phyloP scores from a whole-genome alignment of 176 grass and related monocot genomes.

The Elaeis guineensis region DNA sequence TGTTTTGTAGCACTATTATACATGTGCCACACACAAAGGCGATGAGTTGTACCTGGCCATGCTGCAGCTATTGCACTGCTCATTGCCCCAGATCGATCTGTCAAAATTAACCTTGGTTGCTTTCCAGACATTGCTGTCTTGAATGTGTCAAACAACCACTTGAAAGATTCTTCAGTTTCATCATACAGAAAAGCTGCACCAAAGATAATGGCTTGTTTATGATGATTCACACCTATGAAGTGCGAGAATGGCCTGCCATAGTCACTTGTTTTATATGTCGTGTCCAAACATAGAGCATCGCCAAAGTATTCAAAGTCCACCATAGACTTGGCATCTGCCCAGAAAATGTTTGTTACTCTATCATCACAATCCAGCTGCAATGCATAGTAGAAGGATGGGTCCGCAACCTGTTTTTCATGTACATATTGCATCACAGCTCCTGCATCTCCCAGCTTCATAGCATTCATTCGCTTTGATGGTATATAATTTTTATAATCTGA shows the following conservation, averaged over 20 bases:
- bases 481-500: constrained; percentile 22
- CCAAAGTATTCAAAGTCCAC: constrained; percentile 33
- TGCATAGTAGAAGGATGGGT: constrained; percentile 37
- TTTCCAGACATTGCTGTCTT: constrained; percentile 28
- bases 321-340: constrained; percentile 34
- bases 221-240: constrained; percentile 38
- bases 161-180: constrained; percentile 35
- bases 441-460: constrained; percentile 17
- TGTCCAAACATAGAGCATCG: constrained; percentile 42
- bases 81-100: constrained; percentile 19
- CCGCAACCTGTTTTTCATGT: constrained; percentile 31
- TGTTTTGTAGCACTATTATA: constrained; percentile 32
- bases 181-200: constrained; percentile 34
- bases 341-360: constrained; percentile 34
- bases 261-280: constrained; percentile 28
- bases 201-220: constrained; percentile 41
- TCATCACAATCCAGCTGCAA: constrained; percentile 34
- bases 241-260: constrained; percentile 25
- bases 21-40: constrained; percentile 34
- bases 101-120: constrained; percentile 28
- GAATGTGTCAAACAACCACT: constrained; percentile 42
- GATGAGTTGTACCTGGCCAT: constrained; percentile 17
- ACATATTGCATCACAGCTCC: constrained; percentile 26
- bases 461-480: constrained; percentile 15
- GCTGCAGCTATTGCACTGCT: constrained; percentile 18